Evolutionary conservation across 495 filamentous ascomycete genomes (phyloP), one percentile per base, ranked within the genome.

Genomic region (Lophiostoma macrostomum): DNA sequence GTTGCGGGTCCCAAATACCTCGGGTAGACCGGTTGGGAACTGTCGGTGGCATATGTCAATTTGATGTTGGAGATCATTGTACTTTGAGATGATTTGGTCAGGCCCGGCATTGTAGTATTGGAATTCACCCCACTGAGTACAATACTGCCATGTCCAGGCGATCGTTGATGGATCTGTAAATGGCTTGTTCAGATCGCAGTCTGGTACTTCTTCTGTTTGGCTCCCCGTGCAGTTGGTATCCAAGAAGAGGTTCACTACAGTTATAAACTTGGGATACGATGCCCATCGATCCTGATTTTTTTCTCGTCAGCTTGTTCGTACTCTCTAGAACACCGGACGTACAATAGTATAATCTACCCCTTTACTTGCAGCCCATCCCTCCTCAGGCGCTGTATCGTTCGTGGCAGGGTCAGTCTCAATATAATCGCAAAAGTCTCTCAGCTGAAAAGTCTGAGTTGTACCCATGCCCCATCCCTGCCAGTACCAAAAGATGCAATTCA

Each of bases 81-180:
- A 82, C 11, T 61, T 63, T 22, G 76, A 79, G 23, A 80, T 67
- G 10, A 84, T 64, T 10, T 74, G 71, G 49, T 78, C 69, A 5
- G 65, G 63, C n/a, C 71, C 64, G 7, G 63, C 62, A 50, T 83
- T 83, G 53, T 74, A 72, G 53, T 69, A 71, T 58, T 81, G 79
- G 56, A 74, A 48, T 54, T 71, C 77, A 30, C 80, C 80, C 70
- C 73, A 82, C 62, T 82, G 75, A 12, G 76, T 76, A 64, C 80
- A 83, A 58, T 77, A 81, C 58, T 82, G 78, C 79, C 79, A 84
- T 8, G 66, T 74, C 80, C 80, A 84, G 41, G 70, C 67, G 43
- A 81, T 74, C 5, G 13, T 16, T 8, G 52, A 64, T 0, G 74
- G 60, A 14, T 75, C 70, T n/a, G 58, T 58, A 25, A 67, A 59